Base-by-base conservation (phyloP, 2,329 filamentous ascomycete species). In the Xenoacremonium recifei region DNA sequence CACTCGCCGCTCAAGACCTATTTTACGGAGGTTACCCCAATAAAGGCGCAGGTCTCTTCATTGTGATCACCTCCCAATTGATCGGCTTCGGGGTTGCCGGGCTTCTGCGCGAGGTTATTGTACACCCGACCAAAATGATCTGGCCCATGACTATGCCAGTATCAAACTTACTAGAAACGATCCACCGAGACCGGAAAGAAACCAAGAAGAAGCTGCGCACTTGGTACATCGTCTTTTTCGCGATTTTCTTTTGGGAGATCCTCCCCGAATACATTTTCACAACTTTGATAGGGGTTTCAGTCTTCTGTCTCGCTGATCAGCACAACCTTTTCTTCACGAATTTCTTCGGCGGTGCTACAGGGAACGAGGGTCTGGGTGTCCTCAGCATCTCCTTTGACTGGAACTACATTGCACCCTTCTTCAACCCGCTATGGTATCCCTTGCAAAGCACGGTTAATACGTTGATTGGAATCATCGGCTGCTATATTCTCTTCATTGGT, bases 201-300 rank as follows among this genome's bases (percentile, higher is more conserved):
- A 64, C 63, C 32, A 49, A 46, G 3, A 48, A 42, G 7, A 60
- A 57, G 1, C 51, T 64, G 6, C 45, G 34, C 27, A 64, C 61
- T 25, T 62, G 44, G 21, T 47, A 47, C 5, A 35, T 67, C 42
- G 44, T 51, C 1, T 49, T 56, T 39, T 60, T 72, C 13, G 66
- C 70, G 6, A 16, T 16, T 16, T 9, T 13, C 36, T 44, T 68
- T 12, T 77, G 72, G 63, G 71, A 75, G 35, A 57, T 72, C 7
- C 57, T 77, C 23, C 72, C 73, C 0, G 65, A 73, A 25, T 74
- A 71, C 40, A 64, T 75, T 10, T 66, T 71, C 43, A 63, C 71
- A 3, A 52, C 69, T 21, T 54, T 75, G 4, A 67, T 56, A 13
- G 64, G 64, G 4, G 42, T 69, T 12, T 61, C 56, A 53, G n/a